Base-by-base conservation (phyloP, 176 grass and related monocot genomes). In the Oryza meridionalis region DNA sequence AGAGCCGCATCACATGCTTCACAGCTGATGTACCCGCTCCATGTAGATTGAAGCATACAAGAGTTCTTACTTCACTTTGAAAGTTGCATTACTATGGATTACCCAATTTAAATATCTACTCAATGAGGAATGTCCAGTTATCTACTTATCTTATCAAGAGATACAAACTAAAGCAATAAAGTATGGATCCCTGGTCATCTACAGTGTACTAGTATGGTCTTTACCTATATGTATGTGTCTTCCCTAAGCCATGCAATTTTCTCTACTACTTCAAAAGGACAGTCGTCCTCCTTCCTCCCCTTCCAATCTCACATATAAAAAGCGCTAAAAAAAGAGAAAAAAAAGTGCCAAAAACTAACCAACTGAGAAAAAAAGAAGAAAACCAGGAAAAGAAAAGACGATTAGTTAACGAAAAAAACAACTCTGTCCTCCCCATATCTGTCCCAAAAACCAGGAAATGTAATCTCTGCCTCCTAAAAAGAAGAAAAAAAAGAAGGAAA, bases 31-130 rank as follows among this genome's bases (percentile, higher is more conserved):
- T 16, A 0, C 10, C 7, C 19, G 25, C 46, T 78, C 31, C 58
- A 32, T 26, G 7, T 62, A 24, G 8, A 44, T 62, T 6, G 8
- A 44, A 62, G 33, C 10, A 13, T 12, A 37, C 26, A 51, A 9
- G 43, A 7, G 2, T 45, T 81, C 32, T 32, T n/a, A 44, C 69
- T 10, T 77, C 74, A 70, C 11, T 53, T 55, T 53, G 16, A 31
- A 24, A 68, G 26, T 58, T 29, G 2, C 38, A 77, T 77, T 24
- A 6, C 49, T 53, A 84, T 26, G 63, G 46, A 77, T 77, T 62
- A 25, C 12, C 62, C 9, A 29, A 75, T 38, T 16, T 31, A 19
- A 67, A 67, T 38, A 14, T 55, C 32, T 40, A 53, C 7, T 76
- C 67, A 67, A 84, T 19, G 59, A 51, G 32, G 61, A 68, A 11